Conservation (phyloP, 441 rosid genomes). For the Brassica balearica region DNA sequence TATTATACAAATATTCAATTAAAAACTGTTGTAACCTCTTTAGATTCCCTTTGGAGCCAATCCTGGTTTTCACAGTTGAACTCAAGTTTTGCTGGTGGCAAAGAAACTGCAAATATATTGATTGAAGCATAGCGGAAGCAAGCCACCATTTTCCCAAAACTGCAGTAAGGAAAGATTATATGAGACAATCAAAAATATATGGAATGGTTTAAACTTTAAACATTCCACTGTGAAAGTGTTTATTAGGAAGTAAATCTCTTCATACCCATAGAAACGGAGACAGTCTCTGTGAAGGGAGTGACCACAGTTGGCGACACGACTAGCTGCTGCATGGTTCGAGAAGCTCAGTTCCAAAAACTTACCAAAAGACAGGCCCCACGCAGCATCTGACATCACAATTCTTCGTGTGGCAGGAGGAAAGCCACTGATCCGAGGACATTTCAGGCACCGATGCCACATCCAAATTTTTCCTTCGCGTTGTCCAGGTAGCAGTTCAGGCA, state of each 20-base stretch:
- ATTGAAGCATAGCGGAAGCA: slow-evolving; percentile 86
- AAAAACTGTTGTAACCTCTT: slow-evolving; percentile 41
- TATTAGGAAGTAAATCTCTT: slow-evolving; percentile 25
- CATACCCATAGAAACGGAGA: slow-evolving; percentile 87
- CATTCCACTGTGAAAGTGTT: not conserved
- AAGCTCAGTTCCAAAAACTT: slow-evolving; percentile 88
- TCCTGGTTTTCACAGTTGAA: slow-evolving; percentile 62
- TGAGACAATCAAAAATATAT: slow-evolving; percentile 32
- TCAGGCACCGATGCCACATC: slow-evolving; percentile 92
- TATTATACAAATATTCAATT: slow-evolving; percentile 19
- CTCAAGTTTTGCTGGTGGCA: slow-evolving; percentile 74
- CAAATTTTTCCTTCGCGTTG: slow-evolving; percentile 84
- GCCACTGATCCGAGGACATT: slow-evolving; percentile 71
- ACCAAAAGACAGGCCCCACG: slow-evolving; percentile 85
- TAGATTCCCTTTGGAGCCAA: slow-evolving; percentile 64
- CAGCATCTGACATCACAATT: slow-evolving; percentile 85
- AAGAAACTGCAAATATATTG: slow-evolving; percentile 66
- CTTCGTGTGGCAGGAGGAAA: slow-evolving; percentile 85
- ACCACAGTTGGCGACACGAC: slow-evolving; percentile 86
- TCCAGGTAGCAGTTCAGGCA: slow-evolving; percentile 62
- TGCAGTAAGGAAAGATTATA: slow-evolving; percentile 44
- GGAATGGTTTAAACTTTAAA: not conserved
- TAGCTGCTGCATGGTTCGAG: slow-evolving; percentile 87
- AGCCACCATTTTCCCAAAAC: slow-evolving; percentile 80
- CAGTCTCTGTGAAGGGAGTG: slow-evolving; percentile 92